These are phyloP conservation scores for Yamadazyma pseudoaaseri DNA, from an alignment of 1,139 yeast species.

Conservation along the genomic window DNA sequence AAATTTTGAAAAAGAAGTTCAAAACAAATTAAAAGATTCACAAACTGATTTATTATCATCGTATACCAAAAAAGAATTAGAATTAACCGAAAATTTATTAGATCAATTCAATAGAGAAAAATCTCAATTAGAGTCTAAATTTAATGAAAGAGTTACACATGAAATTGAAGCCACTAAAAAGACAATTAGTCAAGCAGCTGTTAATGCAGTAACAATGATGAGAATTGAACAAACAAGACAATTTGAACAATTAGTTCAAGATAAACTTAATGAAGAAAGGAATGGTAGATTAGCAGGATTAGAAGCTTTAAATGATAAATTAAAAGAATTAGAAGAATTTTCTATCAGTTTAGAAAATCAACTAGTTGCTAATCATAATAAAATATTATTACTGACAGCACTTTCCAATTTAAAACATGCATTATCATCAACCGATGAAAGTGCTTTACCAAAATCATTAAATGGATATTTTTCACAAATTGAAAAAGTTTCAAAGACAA, in stretches of 20 bases:
- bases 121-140: slow-evolving; percentile 59
- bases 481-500: slow-evolving; percentile 36
- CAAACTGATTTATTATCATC: slow-evolving; percentile 55
- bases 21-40: slow-evolving; percentile 33
- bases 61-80: slow-evolving; percentile 56
- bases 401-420: slow-evolving; percentile 52
- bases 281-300: slow-evolving; percentile 74
- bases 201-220: slow-evolving; percentile 71
- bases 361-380: slow-evolving; percentile 53
- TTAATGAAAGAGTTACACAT: slow-evolving; percentile 54
- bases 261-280: slow-evolving; percentile 77
- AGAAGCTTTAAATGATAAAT: slow-evolving; percentile 54
- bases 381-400: slow-evolving; percentile 57
- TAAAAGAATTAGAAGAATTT: slow-evolving; percentile 58
- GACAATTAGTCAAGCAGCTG: slow-evolving; percentile 71
- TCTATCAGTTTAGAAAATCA: slow-evolving; percentile 59
- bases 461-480: slow-evolving; percentile 50
- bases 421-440: slow-evolving; percentile 30
- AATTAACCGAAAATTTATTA: slow-evolving; percentile 48
- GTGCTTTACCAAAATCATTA: slow-evolving; percentile 31
- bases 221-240: slow-evolving; percentile 71
- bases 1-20: slow-evolving; percentile 43
- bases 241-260: slow-evolving; percentile 62
- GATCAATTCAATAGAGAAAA: slow-evolving; percentile 55
- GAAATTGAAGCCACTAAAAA: slow-evolving; percentile 73